Base-by-base conservation (phyloP, 495 filamentous ascomycete genomes). In the Penicillium atrosanguineum region DNA sequence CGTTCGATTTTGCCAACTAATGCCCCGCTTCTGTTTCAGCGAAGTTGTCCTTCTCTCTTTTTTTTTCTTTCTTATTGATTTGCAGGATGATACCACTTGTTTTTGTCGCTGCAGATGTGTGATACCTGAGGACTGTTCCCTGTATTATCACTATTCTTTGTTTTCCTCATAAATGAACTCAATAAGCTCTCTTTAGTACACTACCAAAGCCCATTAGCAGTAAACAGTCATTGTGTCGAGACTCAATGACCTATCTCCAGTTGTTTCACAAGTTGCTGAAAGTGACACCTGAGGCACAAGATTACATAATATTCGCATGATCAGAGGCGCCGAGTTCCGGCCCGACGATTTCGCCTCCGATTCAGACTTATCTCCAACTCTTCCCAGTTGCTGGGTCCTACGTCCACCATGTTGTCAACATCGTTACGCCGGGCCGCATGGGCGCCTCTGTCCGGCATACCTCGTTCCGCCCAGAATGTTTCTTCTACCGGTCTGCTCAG, bases 371-470 rank as follows among this genome's bases (percentile, higher is more conserved):
- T 57, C 59, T 59, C 63, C 54, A 60, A 59, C 58, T 52, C 53
- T 48, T 53, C 59, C 57, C 59, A 65, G 57, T 45, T 44, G 25
- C 62, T 64, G 62, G 64, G 68, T 56, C 50, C 40, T 56, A 41
- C 48, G 50, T 56, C 61, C 57, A 73, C 51, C 51, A 82, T 81
- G 79, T 61, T 82, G 45, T 74, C 75, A 31, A 76, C 71, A 51
- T 80, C 77, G 44, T 59, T 79, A 57, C 74, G 73, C 59, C 72
- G 78, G 57, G 70, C 72, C 47, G 72, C 67, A 51, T 78, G 77
- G 65, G 61, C 67, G 53, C 70, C 75, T 51, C 69, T 76, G 44
- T 61, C 76, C 44, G 68, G 66, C 42, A 65, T 72, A 41, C 55
- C 73, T 54, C 61, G 61, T 38, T 44, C 69, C 26, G 48, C 59